Conservation (phyloP, 2,329 filamentous ascomycete genomes). For the Paraconiothyrium brasiliense region DNA sequence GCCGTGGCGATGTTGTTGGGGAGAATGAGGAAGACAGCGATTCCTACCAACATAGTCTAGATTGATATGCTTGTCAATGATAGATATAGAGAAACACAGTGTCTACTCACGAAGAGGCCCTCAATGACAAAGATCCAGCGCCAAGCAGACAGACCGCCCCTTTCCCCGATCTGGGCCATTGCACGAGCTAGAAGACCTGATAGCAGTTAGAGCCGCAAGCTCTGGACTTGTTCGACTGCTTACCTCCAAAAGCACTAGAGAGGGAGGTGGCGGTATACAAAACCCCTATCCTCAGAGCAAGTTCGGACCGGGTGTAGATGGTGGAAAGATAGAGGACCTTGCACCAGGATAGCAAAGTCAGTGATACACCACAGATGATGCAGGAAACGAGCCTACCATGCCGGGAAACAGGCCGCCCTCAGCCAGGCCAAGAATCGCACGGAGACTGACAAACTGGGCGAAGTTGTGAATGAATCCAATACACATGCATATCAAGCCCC, state of each 20-base stretch:
- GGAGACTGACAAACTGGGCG: constrained; percentile 66
- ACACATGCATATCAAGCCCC: constrained; percentile 68
- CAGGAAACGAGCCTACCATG: constrained; percentile 50
- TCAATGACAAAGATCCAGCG: constrained; percentile 45
- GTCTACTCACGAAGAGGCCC: constrained; percentile 55
- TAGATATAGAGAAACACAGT: no score
- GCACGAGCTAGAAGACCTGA: not conserved
- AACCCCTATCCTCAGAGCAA: constrained; percentile 70
- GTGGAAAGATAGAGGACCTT: constrained; percentile 68
- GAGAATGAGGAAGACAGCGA: constrained; percentile 65
- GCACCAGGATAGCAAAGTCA: no score
- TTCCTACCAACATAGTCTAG: constrained; percentile 51
- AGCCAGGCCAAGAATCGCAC: constrained; percentile 69
- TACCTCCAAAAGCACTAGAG: constrained; percentile 69
- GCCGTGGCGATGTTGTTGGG: constrained; percentile 54
- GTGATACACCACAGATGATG: no score
- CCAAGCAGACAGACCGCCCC: not conserved
- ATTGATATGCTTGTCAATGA: no score
- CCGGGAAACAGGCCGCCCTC: constrained; percentile 73
- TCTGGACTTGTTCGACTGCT: constrained; percentile 40
- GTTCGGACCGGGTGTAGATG: constrained; percentile 67
- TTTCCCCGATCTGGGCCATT: no score
- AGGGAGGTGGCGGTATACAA: constrained; percentile 74
- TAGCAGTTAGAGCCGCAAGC: constrained; percentile 61
- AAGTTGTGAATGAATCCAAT: constrained; percentile 64